Base-by-base conservation (phyloP, 176 grass and related monocot species). In the Phoenix roebelenii region DNA sequence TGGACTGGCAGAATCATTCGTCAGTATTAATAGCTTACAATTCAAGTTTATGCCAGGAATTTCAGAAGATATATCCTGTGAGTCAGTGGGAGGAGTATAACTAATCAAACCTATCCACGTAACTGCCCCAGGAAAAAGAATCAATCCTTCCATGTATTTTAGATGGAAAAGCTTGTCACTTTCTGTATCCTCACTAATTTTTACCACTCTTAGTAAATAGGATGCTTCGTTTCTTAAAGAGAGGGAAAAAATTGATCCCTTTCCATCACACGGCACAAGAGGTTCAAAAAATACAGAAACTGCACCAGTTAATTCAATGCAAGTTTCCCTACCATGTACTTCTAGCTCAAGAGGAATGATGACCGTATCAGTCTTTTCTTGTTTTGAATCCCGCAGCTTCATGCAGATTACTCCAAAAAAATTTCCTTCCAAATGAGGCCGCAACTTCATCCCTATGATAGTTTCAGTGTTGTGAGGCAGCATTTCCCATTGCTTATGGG, bases 291-390 rank as follows among this genome's bases (percentile, higher is more conserved):
- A 81, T 52, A 84, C 77, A 59, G 81, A 75, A 88, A 98, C 35
- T 63, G 83, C 88, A 23, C 69, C 55, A 39, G 48, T 81, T 60
- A 52, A 64, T 44, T 79, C 56, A 65, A 68, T 77, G 69, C 66
- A 92, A 57, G 69, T 85, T 25, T 67, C 50, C 58, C 59, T 72
- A 0, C 55, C 67, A 64, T 85, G 84, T 48, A 92, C 84, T 70
- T 88, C 76, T 55, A 98, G 59, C 52, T 92, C 93, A 78, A 98
- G 72, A 19, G 87, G 93, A 66, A 88, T 74, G 62, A 98, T 76
- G 73, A 85, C 55, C 59, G 77, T 76, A 53, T 66, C 69, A 7
- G 69, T 18, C 50, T 52, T 80, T 62, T 80, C 70, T 59, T 60
- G 23, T 25, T 76, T 83, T 52, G 49, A 58, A 50, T 78, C 88